These are phyloP conservation scores for Crithidia expoeki DNA, from an alignment of 208 protist genomes.

Conservation along the genomic window DNA sequence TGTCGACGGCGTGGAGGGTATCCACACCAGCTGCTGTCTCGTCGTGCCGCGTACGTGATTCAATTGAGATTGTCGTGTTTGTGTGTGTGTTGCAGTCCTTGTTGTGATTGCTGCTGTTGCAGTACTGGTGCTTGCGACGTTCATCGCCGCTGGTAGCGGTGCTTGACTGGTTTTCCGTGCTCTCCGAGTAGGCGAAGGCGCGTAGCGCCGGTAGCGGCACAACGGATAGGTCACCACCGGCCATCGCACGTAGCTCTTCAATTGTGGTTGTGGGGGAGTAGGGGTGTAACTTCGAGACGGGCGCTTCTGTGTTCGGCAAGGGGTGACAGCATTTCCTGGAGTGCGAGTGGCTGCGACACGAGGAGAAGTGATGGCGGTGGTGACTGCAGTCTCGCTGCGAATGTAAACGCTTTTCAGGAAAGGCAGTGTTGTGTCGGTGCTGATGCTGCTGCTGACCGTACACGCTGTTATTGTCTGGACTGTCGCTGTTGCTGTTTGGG, in stretches of 20 bases:
- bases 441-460: background rate
- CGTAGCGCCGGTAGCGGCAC: conserved; percentile 13
- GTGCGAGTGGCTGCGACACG: background rate
- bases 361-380: background rate
- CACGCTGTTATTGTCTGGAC: background rate
- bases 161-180: background rate
- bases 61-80: background rate
- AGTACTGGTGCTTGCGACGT: background rate
- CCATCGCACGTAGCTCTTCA: conserved; percentile 30
- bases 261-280: conserved; percentile 17
- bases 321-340: background rate
- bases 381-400: background rate
- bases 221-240: conserved; percentile 31
- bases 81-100: no score
- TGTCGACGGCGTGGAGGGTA: background rate
- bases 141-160: background rate
- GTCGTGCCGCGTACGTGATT: background rate
- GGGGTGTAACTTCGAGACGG: conserved; percentile 19
- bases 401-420: background rate
- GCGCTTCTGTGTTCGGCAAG: conserved; percentile 23
- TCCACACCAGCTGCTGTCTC: no score
- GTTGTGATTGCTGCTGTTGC: conserved; percentile 3
- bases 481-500: background rate
- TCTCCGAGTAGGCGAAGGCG: background rate
- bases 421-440: background rate